Evolutionary conservation across 805 yeast genomes (phyloP).

Genomic region (Cyberlindnera euphorbiiphila): DNA sequence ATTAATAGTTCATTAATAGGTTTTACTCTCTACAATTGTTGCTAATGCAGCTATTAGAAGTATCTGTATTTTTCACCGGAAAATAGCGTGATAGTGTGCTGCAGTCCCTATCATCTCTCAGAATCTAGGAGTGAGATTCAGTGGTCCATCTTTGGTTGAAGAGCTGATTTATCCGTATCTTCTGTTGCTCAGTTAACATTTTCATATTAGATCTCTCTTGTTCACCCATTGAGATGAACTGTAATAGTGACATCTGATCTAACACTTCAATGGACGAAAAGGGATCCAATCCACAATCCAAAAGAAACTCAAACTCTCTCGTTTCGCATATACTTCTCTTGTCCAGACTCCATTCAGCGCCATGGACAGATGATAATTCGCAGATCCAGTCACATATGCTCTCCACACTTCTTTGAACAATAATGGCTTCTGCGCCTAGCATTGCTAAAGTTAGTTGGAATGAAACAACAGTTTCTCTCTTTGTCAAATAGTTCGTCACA

Average conservation of each 20-base stretch:
- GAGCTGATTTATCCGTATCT: conserved; percentile 1
- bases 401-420: background rate
- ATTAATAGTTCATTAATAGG: too few species aligned
- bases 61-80: too few species aligned
- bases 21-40: too few species aligned
- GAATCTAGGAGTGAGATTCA: too few species aligned
- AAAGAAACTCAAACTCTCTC: conserved; percentile 7
- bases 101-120: too few species aligned
- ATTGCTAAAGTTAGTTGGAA: conserved; percentile 18
- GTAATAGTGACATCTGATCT: conserved; percentile 2
- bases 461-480: conserved; percentile 8
- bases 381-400: conserved; percentile 9
- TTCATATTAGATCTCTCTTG: conserved; percentile 4
- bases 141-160: conserved; percentile 15
- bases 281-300: conserved; percentile 19
- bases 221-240: conserved; percentile 7
- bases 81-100: too few species aligned
- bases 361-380: conserved; percentile 1
- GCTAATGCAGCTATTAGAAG: too few species aligned
- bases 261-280: conserved; percentile 12
- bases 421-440: conserved; percentile 9
- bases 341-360: background rate
- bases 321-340: conserved; percentile 3
- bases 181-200: conserved; percentile 1
- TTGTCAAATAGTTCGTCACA: background rate